phyloP scores from a whole-genome alignment of 805 yeast species.

The Candida maltosa region DNA sequence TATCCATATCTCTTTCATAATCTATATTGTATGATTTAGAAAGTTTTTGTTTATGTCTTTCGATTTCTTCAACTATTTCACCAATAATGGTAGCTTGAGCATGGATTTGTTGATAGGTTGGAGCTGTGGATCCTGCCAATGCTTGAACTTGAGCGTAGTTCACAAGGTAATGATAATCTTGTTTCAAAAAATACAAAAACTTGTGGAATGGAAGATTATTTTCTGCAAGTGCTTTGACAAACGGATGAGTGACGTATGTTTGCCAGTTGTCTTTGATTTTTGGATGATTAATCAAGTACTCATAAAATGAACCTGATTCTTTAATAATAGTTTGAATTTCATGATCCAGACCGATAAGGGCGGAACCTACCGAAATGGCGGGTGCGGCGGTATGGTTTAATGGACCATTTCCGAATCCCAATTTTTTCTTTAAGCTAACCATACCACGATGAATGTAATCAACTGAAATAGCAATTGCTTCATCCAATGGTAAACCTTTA shows the following conservation, averaged over 20 bases:
- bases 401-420: constrained; percentile 68
- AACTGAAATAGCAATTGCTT: constrained; percentile 55
- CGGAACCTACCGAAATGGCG: constrained; percentile 7
- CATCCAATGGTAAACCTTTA: constrained; percentile 40
- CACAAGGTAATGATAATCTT: constrained; percentile 69
- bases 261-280: constrained; percentile 54
- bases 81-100: constrained; percentile 49
- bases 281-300: constrained; percentile 56
- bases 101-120: constrained; percentile 47
- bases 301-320: constrained; percentile 10
- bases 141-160: constrained; percentile 67
- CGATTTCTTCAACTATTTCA: constrained; percentile 53
- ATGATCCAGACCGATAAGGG: constrained; percentile 7
- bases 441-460: constrained; percentile 69
- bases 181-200: constrained; percentile 54
- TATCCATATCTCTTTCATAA: constrained; percentile 27
- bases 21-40: constrained; percentile 35
- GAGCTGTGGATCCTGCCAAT: constrained; percentile 61
- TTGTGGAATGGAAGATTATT: constrained; percentile 46
- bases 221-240: constrained; percentile 51
- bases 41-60: constrained; percentile 52
- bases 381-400: constrained; percentile 59
- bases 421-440: constrained; percentile 34
- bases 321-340: constrained; percentile 1
- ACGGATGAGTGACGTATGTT: constrained; percentile 57